Evolutionary conservation across 2,329 filamentous ascomycete species (phyloP).

Genomic region (Neonectria faginata): DNA sequence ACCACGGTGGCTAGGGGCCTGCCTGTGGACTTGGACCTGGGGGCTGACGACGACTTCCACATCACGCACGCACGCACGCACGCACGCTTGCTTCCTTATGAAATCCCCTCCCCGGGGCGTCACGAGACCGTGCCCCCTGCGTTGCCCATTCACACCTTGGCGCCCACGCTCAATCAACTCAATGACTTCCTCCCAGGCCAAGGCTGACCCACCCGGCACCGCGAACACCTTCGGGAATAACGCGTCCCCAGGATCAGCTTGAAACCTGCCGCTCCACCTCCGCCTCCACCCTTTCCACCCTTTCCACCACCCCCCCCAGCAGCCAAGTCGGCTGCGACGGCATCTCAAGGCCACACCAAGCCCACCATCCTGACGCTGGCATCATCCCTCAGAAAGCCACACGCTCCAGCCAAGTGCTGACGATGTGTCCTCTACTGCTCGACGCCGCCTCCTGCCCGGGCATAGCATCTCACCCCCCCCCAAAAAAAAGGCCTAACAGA

Average conservation of each 20-base stretch:
- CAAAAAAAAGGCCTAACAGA: background rate
- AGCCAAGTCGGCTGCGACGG: conserved; percentile 56
- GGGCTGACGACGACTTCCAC: conserved; percentile 36
- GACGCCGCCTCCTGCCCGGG: conserved; percentile 24
- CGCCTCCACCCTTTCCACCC: background rate
- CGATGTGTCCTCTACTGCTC: conserved; percentile 35
- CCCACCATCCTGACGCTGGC: conserved; percentile 38
- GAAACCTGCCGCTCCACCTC: conserved; percentile 25
- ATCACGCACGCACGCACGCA: conserved; percentile 9
- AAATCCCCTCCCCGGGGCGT: background rate
- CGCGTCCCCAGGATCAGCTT: conserved; percentile 40
- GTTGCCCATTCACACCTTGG: conserved; percentile 26
- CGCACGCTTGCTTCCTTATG: too few species aligned
- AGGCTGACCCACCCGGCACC: conserved; percentile 41
- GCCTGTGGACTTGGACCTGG: background rate
- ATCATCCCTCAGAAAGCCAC: conserved; percentile 44
- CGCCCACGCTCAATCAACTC: conserved; percentile 26
- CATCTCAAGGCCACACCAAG: conserved; percentile 51
- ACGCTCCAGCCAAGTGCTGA: conserved; percentile 36
- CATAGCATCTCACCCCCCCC: conserved; percentile 20
- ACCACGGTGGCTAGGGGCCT: background rate
- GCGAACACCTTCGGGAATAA: conserved; percentile 47
- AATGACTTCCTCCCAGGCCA: conserved; percentile 27
- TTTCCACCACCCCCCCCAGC: conserved; percentile 40
- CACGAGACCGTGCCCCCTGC: conserved; percentile 15